Evolutionary conservation across 2,329 filamentous ascomycete genomes (phyloP).

Genomic region (Chaetomiaceae sp.): DNA sequence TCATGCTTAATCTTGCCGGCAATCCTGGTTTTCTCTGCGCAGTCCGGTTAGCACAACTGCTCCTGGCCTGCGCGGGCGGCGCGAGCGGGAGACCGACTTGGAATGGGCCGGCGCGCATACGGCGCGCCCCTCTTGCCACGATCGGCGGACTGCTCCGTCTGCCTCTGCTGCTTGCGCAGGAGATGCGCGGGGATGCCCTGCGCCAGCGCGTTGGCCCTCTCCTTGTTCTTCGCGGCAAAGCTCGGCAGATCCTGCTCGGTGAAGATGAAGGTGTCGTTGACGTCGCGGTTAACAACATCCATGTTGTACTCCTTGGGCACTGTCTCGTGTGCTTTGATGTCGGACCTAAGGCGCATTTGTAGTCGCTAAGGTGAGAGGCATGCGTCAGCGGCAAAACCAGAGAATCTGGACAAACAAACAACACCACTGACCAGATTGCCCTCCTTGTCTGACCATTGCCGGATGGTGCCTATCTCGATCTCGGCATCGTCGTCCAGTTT

Average conservation of each 20-base stretch:
- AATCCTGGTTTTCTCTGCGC: constrained; percentile 68
- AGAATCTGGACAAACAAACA: neutral
- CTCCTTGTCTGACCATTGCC: constrained; percentile 50
- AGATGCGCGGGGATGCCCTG: constrained; percentile 55
- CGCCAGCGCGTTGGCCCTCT: constrained; percentile 49
- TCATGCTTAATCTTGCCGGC: constrained; percentile 69
- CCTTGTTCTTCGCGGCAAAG: constrained; percentile 55
- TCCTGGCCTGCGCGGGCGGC: neutral
- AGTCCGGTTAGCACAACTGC: constrained; percentile 14
- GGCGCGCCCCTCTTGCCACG: constrained; percentile 40
- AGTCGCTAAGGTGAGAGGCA: constrained; percentile 31
- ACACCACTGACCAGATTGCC: constrained; percentile 31
- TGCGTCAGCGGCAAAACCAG: constrained; percentile 3
- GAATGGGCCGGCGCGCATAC: constrained; percentile 65
- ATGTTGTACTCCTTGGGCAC: constrained; percentile 88
- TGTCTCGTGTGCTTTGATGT: constrained; percentile 59
- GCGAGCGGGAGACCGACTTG: constrained; percentile 49
- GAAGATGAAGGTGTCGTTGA: constrained; percentile 86
- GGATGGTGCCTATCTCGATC: constrained; percentile 72
- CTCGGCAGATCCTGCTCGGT: constrained; percentile 88
- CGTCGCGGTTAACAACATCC: constrained; percentile 57
- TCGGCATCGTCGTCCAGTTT: constrained; percentile 73
- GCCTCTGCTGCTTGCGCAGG: constrained; percentile 36
- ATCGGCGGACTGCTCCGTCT: constrained; percentile 24
- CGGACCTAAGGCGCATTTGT: constrained; percentile 62